Base-by-base conservation (phyloP, 1,139 yeast genomes). In the Yamadazyma diddensiae region DNA sequence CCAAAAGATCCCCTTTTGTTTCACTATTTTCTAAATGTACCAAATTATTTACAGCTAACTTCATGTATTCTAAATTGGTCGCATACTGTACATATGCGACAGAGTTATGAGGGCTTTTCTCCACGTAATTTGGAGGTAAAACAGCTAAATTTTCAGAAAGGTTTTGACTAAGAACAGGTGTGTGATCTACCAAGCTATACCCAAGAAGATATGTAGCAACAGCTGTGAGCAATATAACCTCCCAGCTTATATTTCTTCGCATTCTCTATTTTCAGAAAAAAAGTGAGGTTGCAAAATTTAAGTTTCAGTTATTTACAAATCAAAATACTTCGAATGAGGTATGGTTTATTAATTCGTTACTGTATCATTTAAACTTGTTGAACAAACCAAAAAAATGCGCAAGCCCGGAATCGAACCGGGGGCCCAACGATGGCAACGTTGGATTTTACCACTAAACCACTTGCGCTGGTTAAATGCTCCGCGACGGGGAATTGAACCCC, bases 401-500 rank as follows among this genome's bases (percentile, higher is more conserved):
- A 12, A 22, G 10, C 25, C 25, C 25, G 25, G 25, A 22, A 22
- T 22, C 25, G 25, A 22, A 22, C 25, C 25, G 25, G 25, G 25
- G 25, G 25, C 25, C 25, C 25, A 22, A 22, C 25, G 25, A 22
- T 22, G 25, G 25, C 25, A 22, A 22, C 25, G 25, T 22, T 22
- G 25, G 25, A 22, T 22, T 22, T 22, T 22, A 22, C 25, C 25
- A 22, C 25, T 22, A 22, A 22, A 22, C 25, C 25, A 22, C 10
- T 22, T 12, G 15, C 25, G 25, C 25, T 22, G 11, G 15, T 18
- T 18, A 29, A 28, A 32, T 20, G 46, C 66, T 62, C 67, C 67
- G 67, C 61, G 66, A 62, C 68, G 65, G 69, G 68, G 68, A 62
- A 62, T 62, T 59, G 69, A 62, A 62, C 69, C 69, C 69, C 65